These are phyloP conservation scores for Fusarium tjaetaba DNA, from an alignment of 2,329 filamentous ascomycete species.

Conservation along the genomic window DNA sequence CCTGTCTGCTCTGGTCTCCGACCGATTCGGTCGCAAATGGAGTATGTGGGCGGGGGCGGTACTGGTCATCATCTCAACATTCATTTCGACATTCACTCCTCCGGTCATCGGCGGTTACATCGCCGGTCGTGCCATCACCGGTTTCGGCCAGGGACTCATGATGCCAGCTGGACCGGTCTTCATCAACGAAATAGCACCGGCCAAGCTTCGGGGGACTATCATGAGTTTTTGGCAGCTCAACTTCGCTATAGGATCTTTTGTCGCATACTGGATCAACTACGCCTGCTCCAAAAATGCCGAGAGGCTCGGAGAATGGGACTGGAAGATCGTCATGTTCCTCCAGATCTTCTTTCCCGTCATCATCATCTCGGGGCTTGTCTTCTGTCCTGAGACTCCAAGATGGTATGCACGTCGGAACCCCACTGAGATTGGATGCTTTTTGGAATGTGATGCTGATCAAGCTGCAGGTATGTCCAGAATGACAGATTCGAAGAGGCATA, in stretches of 20 bases:
- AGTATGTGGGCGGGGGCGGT: not conserved
- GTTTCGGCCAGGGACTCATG: constrained; percentile 74
- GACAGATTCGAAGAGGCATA: constrained; percentile 29
- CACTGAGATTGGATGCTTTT: constrained; percentile 60
- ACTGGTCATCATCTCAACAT: not conserved
- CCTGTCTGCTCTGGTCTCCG: not conserved
- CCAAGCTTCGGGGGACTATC: constrained; percentile 70
- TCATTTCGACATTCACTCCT: constrained; percentile 3
- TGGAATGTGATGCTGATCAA: constrained; percentile 47
- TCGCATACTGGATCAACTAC: constrained; percentile 65
- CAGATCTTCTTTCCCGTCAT: constrained; percentile 71
- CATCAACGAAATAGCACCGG: constrained; percentile 72
- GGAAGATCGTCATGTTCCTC: constrained; percentile 77
- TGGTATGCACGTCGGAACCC: constrained; percentile 66
- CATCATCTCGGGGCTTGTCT: constrained; percentile 70
- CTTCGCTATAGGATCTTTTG: constrained; percentile 68
- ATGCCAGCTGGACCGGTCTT: constrained; percentile 74
- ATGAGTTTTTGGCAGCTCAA: constrained; percentile 75
- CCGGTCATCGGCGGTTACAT: constrained; percentile 68
- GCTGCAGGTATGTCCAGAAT: constrained; percentile 52
- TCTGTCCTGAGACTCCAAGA: constrained; percentile 73
- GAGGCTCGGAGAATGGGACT: constrained; percentile 74
- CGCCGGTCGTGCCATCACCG: constrained; percentile 72
- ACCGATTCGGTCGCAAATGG: constrained; percentile 5
- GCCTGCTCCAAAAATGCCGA: constrained; percentile 64